Conservation (phyloP, 371 early-diverging fungal species). For the Mucor sp. region DNA sequence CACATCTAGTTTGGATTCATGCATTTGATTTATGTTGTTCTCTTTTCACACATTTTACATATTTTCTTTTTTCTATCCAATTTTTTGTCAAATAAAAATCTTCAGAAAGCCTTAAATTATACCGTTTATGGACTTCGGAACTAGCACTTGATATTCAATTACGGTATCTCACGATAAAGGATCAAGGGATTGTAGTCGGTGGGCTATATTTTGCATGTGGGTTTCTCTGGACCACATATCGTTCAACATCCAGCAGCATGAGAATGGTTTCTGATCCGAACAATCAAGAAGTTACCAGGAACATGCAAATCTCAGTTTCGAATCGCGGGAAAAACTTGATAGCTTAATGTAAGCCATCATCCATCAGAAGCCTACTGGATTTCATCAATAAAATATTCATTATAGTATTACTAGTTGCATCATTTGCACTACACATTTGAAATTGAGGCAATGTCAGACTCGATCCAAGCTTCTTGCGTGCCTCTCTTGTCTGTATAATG, state of each 20-base stretch:
- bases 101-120: neutral
- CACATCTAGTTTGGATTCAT: neutral
- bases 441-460: too few species aligned
- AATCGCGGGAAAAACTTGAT: neutral
- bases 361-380: neutral
- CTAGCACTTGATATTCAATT: neutral
- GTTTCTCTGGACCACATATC: neutral
- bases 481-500: too few species aligned
- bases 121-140: neutral
- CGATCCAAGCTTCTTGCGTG: too few species aligned
- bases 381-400: neutral
- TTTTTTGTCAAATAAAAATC: neutral
- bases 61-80: neutral
- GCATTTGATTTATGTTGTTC: neutral
- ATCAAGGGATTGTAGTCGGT: neutral
- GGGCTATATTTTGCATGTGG: neutral
- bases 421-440: too few species aligned
- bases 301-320: neutral
- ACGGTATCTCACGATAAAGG: neutral
- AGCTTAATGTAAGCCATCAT: neutral
- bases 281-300: neutral
- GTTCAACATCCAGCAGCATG: neutral
- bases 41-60: neutral
- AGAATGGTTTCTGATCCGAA: neutral
- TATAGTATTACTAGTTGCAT: too few species aligned